These are phyloP conservation scores for Cyberlindnera meyerae DNA, from an alignment of 805 yeast genomes.

Conservation along the genomic window DNA sequence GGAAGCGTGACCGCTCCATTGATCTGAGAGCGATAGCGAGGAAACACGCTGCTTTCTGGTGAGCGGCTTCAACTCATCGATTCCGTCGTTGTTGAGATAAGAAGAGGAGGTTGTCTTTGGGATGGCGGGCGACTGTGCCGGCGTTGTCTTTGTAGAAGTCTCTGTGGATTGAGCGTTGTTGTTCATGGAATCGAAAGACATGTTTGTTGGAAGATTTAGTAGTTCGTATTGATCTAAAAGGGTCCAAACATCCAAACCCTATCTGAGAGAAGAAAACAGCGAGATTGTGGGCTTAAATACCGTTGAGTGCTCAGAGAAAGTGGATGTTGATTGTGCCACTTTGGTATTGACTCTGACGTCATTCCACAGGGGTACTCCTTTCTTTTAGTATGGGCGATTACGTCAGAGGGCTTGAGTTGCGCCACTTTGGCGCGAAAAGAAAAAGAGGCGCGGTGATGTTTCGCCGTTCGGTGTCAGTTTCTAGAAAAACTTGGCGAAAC, in stretches of 20 bases:
- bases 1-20: constrained; percentile 46
- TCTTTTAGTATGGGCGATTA: constrained; percentile 4
- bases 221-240: too few relatives aligned
- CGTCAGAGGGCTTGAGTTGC: constrained; percentile 1
- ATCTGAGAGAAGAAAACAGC: neutral
- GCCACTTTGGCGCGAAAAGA: neutral
- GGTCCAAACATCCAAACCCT: too few relatives aligned
- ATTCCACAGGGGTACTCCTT: neutral
- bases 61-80: constrained; percentile 60
- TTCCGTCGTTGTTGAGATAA: constrained; percentile 68
- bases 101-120: constrained; percentile 46
- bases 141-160: constrained; percentile 19
- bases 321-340: too few relatives aligned
- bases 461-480: too few relatives aligned
- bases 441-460: neutral
- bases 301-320: too few relatives aligned
- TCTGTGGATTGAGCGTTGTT: constrained; percentile 6
- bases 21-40: constrained; percentile 65
- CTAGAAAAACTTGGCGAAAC: too few relatives aligned
- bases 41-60: constrained; percentile 59
- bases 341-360: constrained; percentile 2
- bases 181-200: constrained; percentile 11
- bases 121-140: constrained; percentile 13
- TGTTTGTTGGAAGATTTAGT: neutral
- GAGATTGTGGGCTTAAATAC: too few relatives aligned